phyloP scores from a whole-genome alignment of 306 rosid species.

The Cicer yamashitae region DNA sequence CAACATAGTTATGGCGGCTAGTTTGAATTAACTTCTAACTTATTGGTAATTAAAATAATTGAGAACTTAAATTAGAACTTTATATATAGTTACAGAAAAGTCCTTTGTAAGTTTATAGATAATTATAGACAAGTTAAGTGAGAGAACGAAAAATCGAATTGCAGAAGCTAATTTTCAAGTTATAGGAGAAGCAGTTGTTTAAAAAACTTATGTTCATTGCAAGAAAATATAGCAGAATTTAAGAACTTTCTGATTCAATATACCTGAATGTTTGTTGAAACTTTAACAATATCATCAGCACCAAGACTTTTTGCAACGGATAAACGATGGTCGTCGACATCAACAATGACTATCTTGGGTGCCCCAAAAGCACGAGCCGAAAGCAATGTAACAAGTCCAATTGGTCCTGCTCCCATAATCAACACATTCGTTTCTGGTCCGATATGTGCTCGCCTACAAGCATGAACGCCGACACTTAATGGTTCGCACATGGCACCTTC shows the following conservation, averaged over 20 bases:
- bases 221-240: not conserved
- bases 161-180: no score
- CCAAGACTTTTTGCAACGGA: slow-evolving; percentile 86
- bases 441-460: slow-evolving; percentile 80
- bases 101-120: no score
- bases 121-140: no score
- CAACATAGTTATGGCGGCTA: no score
- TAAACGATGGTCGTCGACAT: slow-evolving; percentile 78
- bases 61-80: no score
- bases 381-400: slow-evolving; percentile 86
- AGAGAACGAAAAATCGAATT: no score
- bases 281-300: slow-evolving; percentile 73
- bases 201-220: not conserved
- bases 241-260: not conserved
- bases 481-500: slow-evolving; percentile 99
- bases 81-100: no score
- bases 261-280: slow-evolving; percentile 75
- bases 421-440: slow-evolving; percentile 86
- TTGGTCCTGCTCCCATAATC: slow-evolving; percentile 95
- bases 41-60: no score
- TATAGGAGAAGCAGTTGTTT: no score
- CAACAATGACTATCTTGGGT: slow-evolving; percentile 69
- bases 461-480: slow-evolving; percentile 91
- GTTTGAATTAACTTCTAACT: no score
- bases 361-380: slow-evolving; percentile 90